Evolutionary conservation across 1,139 yeast genomes (phyloP).

Genomic region (Wickerhamomyces sp.): DNA sequence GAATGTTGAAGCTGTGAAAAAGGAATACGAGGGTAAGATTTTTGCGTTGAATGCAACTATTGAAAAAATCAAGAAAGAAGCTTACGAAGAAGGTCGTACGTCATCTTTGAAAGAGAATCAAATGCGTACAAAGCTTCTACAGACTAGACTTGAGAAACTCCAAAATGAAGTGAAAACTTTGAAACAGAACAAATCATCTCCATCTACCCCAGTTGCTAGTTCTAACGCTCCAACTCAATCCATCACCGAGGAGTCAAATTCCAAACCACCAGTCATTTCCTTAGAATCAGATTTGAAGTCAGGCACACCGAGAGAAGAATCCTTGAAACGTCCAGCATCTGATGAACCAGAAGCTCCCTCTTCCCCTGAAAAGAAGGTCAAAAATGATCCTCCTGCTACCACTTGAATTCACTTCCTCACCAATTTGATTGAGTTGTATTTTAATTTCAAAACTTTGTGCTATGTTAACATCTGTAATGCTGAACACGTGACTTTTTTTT

Average conservation of each 20-base stretch:
- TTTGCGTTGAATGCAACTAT: constrained; percentile 17
- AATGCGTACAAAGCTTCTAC: constrained; percentile 30
- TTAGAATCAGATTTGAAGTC: too few relatives aligned
- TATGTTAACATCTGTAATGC: too few relatives aligned
- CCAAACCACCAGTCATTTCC: too few relatives aligned
- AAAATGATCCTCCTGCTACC: too few relatives aligned
- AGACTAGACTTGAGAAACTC: constrained; percentile 29
- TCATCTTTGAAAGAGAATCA: constrained; percentile 29
- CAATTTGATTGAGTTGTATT: too few relatives aligned
- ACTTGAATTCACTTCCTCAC: too few relatives aligned
- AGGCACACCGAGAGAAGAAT: too few relatives aligned
- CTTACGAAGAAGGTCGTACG: constrained; percentile 35
- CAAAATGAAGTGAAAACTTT: constrained; percentile 28
- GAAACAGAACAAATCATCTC: constrained; percentile 16
- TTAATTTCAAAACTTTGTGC: too few relatives aligned
- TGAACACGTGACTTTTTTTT: too few relatives aligned
- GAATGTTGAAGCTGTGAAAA: constrained; percentile 6
- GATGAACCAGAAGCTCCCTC: constrained; percentile 14
- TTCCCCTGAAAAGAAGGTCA: constrained; percentile 23
- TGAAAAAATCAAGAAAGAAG: constrained; percentile 29
- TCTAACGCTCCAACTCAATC: too few relatives aligned
- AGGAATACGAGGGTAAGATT: constrained; percentile 18
- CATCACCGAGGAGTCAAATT: too few relatives aligned
- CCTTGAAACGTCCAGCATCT: constrained; percentile 20
- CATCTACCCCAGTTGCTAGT: constrained; percentile 1